Percentiles rank a stretch among this genome's conserved stretches.
These are phyloP conservation scores for Fusarium sp. DNA, from an alignment of 2,329 filamentous ascomycete genomes.

Conservation along the genomic window DNA sequence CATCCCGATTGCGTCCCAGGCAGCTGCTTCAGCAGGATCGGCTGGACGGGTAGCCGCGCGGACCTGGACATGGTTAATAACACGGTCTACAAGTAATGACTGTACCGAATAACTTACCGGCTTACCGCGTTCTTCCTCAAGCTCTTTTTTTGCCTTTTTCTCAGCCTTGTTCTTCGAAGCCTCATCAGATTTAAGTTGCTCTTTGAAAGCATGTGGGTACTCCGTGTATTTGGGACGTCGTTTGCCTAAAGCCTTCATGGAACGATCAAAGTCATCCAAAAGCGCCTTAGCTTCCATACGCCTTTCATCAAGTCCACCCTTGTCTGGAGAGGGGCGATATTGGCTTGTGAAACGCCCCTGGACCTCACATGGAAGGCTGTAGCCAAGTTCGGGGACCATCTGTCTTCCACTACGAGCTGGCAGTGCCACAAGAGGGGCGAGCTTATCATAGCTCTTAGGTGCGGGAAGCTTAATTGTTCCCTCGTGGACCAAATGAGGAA, in stretches of 20 bases:
- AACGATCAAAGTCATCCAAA: slow-evolving; percentile 57
- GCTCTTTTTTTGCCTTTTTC: slow-evolving; percentile 59
- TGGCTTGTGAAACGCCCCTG: slow-evolving; percentile 58
- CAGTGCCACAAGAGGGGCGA: slow-evolving; percentile 58
- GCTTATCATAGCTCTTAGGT: slow-evolving; percentile 60
- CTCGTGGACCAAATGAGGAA: slow-evolving; percentile 54
- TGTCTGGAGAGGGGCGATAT: slow-evolving; percentile 56
- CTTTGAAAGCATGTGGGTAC: slow-evolving; percentile 61
- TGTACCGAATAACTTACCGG: slow-evolving; percentile 49
- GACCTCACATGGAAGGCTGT: slow-evolving; percentile 58
- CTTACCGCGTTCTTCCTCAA: slow-evolving; percentile 56
- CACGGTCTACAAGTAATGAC: neutral
- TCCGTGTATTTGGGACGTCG: slow-evolving; percentile 61
- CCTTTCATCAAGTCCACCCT: slow-evolving; percentile 57
- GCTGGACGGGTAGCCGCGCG: slow-evolving; percentile 59
- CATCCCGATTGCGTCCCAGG: slow-evolving; percentile 66
- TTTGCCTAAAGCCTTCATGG: slow-evolving; percentile 58
- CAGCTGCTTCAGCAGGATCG: slow-evolving; percentile 61
- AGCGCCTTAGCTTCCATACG: slow-evolving; percentile 55
- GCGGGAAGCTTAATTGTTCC: slow-evolving; percentile 58
- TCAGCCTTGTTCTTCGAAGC: slow-evolving; percentile 60
- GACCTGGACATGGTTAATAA: slow-evolving; percentile 45
- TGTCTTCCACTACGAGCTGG: slow-evolving; percentile 55
- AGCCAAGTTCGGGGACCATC: slow-evolving; percentile 56
- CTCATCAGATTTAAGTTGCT: slow-evolving; percentile 61